phyloP scores from a whole-genome alignment of 441 rosid species.

The Erodium trifolium region DNA sequence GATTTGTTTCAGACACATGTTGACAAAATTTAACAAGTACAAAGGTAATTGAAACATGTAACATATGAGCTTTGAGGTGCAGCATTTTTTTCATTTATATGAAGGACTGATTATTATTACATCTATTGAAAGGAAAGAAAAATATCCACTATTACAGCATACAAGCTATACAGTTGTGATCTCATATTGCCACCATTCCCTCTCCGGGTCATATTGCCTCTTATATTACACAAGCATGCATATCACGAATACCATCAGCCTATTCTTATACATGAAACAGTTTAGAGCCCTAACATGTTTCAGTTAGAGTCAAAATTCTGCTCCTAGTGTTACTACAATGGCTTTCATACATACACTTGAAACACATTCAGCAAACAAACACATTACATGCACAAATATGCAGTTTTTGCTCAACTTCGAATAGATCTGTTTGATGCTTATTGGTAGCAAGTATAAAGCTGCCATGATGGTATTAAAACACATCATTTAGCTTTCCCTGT shows the following conservation, averaged over 20 bases:
- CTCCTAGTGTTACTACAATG: not conserved
- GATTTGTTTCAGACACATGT: not conserved
- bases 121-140: not conserved
- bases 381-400: not conserved
- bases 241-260: not conserved
- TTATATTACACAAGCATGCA: conserved; percentile 1
- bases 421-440: not conserved
- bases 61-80: not conserved
- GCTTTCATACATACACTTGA: not conserved
- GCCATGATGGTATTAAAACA: not conserved
- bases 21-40: not conserved
- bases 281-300: not conserved
- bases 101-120: not conserved
- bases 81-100: not conserved
- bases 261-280: not conserved
- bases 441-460: not conserved
- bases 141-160: not conserved
- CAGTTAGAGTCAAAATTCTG: not conserved
- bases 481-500: not conserved
- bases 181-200: not conserved
- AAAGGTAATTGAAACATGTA: not conserved
- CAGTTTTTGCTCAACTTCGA: conserved; percentile 5
- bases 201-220: not conserved
- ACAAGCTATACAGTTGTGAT: conserved; percentile 6
- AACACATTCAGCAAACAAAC: not conserved